A percentile compares a stretch with the other conserved stretches of the same genome.
phyloP scores from a whole-genome alignment of 495 filamentous ascomycete species.

The Neurospora discreta region DNA sequence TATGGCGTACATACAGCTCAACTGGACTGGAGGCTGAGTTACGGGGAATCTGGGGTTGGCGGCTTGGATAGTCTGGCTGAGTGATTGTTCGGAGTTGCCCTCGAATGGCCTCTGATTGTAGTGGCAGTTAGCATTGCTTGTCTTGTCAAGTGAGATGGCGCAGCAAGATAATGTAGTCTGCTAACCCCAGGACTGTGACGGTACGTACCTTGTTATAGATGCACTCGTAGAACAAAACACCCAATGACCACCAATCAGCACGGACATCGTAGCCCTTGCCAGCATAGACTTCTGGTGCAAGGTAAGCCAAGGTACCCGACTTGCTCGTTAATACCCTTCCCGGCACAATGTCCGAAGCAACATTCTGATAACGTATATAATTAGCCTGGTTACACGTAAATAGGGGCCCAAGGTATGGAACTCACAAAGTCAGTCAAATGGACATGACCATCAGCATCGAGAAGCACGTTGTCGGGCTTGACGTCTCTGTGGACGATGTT shows the following conservation, averaged over 20 bases:
- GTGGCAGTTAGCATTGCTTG: constrained; percentile 28
- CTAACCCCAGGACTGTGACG: not conserved
- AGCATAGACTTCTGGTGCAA: constrained; percentile 90
- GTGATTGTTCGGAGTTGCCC: constrained; percentile 66
- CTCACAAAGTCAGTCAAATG: constrained; percentile 96
- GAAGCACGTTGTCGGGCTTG: constrained; percentile 92
- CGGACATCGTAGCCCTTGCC: constrained; percentile 76
- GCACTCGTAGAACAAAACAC: constrained; percentile 96
- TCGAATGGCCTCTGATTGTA: constrained; percentile 68
- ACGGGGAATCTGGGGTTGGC: constrained; percentile 78
- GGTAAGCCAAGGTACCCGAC: constrained; percentile 90
- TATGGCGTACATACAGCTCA: constrained; percentile 77
- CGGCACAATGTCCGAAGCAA: constrained; percentile 82
- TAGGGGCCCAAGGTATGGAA: constrained; percentile 1
- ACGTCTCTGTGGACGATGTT: constrained; percentile 94
- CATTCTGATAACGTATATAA: constrained; percentile 53
- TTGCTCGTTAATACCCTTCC: constrained; percentile 85
- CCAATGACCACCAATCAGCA: constrained; percentile 97
- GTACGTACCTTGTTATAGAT: constrained; percentile 88
- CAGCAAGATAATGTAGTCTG: not conserved
- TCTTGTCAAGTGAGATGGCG: constrained; percentile 5
- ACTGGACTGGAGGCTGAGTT: constrained; percentile 79
- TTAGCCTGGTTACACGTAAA: constrained; percentile 8
- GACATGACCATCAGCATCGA: constrained; percentile 90
- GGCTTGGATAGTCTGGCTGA: constrained; percentile 72